Evolutionary conservation across 192 early-diverging fungal genomes (phyloP).

Genomic region (Dimargaris cristalligena): DNA sequence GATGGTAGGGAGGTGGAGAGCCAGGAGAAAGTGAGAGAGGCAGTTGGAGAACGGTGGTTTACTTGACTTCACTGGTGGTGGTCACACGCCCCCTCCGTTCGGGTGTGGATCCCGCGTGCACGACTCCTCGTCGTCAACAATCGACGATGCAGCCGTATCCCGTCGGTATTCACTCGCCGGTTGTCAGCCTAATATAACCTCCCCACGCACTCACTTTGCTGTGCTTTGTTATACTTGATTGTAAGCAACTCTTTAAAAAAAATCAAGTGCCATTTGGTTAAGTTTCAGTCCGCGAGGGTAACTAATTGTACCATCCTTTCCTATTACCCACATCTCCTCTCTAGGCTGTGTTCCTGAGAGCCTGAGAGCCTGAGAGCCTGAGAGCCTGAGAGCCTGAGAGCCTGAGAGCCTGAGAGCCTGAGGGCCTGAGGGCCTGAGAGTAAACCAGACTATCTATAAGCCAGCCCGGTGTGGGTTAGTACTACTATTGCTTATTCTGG

Average conservation of each 20-base stretch:
- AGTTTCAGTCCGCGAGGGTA: neutral
- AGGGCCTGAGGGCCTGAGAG: no score
- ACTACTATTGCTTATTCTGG: no score
- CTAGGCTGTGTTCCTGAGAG: neutral
- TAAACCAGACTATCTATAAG: no score
- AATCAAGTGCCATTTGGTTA: neutral
- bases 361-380: neutral
- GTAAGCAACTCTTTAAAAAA: neutral
- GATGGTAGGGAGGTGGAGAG: no score
- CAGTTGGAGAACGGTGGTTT: neutral
- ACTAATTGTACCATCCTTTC: neutral
- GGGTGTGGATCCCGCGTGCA: neutral
- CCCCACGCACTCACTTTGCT: neutral
- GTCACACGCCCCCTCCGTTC: neutral
- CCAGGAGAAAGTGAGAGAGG: no score
- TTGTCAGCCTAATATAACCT: neutral
- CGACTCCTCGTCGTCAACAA: neutral
- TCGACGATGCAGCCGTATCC: neutral
- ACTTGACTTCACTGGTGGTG: neutral
- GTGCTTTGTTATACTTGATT: neutral
- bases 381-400: neutral
- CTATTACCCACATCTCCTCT: neutral
- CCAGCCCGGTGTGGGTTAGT: no score
- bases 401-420: neutral
- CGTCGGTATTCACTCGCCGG: neutral